Base-by-base conservation (phyloP, 2,329 filamentous ascomycete genomes). In the Ilyonectria sp. region DNA sequence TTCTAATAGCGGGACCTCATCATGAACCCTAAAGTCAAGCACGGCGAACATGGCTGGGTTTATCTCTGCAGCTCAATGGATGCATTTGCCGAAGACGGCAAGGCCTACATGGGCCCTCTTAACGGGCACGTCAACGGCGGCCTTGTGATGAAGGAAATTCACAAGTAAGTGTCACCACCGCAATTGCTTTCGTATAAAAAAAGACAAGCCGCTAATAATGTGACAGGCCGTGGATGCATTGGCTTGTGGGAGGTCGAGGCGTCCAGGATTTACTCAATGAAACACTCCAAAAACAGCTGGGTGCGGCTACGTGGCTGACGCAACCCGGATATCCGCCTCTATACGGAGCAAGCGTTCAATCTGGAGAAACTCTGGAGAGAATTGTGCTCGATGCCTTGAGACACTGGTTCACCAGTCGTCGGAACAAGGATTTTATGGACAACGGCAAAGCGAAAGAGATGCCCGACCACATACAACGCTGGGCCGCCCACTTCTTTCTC, bases 91-190 rank as follows among this genome's bases (percentile, higher is more conserved):
- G 57, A 53, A 17, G 37, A 21, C 6, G 40, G 55, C 11, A 54
- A 33, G n/a, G 44, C 58, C 33, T 66, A 66, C 37, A 58, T 66
- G 2, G 63, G 63, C 6, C 63, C 63, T 3, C 62, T 66, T 17
- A 66, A 66, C 57, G 63, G 63, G 13, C 63, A 66, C 40, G 63
- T 66, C n/a, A 66, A 66, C 19, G 63, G 63, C 6, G 52, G 50
- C 2, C 57, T 50, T 23, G 56, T 66, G 10, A 66, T 66, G 63
- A 66, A 66, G 35, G 63, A 66, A 13, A 23, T 66, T 43, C 57
- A 33, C 26, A n/a, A 56, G 63, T 66, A 56, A 35, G 57, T 26
- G 26, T 26, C 26, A 26, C 26, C 26, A 26, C 6, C 4, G 5
- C 26, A 0, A 26, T 26, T 26, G 26, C 26, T 26, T 26, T 26